Evolutionary conservation across 805 yeast genomes (phyloP), one percentile per base, ranked within the genome.

Genomic region (Ogataea dorogensis): DNA sequence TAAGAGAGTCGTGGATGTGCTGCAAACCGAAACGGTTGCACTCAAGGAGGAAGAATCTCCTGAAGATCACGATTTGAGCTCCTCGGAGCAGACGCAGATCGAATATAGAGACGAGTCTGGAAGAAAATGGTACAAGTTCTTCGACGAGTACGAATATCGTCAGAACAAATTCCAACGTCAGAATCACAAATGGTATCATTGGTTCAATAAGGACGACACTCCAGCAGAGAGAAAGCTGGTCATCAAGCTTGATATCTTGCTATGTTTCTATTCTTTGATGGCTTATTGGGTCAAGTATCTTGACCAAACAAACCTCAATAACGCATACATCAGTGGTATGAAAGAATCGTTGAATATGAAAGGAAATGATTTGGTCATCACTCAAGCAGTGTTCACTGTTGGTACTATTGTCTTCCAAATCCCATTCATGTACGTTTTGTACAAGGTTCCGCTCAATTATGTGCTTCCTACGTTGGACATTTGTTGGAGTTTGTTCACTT

Each of bases 221-320:
- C 68, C 74, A 52, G 75, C 68, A 4, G 73, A 68, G 38, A 64
- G 68, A 29, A 60, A 54, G 18, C 54, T 76, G 30, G 53, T 75
- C 16, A 57, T 65, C 44, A 79, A 79, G 51, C 54, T 79, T 24
- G 86, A 79, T 48, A 44, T 75, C 12, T 51, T 76, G 25, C 59
- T 81, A 28, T 66, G 77, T 17, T 62, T 68, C 31, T 74, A 75
- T 42, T 67, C 80, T 1, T 69, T 77, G 54, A 57, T 77, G 45
- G 77, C 77, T 1, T 79, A 79, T 55, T 81, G 84, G 83, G 77
- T 80, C 42, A 79, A 79, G 46, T 79, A 77, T 51, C 66, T 80
- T 19, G 85, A 79, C 54, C 65, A 79, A 47, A 63, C 72, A 10
- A 77, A 77, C 35, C 54, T 76, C 24, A 60, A 70, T 24, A 71